Conservation (phyloP, 768 basidiomycete species). For the Tricholoma flavovirens region DNA sequence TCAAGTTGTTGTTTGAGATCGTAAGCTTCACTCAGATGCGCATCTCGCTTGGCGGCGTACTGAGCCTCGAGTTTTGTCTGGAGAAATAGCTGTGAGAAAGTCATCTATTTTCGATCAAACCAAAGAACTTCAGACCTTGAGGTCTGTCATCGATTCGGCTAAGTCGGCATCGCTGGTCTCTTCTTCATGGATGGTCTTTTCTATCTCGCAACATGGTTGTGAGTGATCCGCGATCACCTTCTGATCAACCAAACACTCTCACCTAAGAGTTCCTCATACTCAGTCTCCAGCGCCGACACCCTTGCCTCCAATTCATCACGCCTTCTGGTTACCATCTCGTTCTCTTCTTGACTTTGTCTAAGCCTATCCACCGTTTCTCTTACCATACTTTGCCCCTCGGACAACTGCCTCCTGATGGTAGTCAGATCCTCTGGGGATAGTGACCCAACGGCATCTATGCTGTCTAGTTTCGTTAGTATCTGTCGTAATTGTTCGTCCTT, state of each 20-base stretch:
- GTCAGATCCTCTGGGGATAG: constrained; percentile 75
- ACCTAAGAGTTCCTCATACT: constrained; percentile 97
- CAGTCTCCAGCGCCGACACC: constrained; percentile 75
- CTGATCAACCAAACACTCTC: constrained; percentile 21
- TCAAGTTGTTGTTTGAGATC: constrained; percentile 92
- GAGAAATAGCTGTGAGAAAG: constrained; percentile 10
- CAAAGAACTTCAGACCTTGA: constrained; percentile 60
- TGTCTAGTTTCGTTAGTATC: constrained; percentile 78
- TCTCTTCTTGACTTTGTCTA: constrained; percentile 88
- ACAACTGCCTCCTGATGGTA: constrained; percentile 78
- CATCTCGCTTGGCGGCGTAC: constrained; percentile 88
- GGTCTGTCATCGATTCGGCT: constrained; percentile 79
- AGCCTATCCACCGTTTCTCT: constrained; percentile 88
- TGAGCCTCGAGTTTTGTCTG: constrained; percentile 93
- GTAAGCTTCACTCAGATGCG: constrained; percentile 74
- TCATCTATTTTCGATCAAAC: constrained; percentile 6
- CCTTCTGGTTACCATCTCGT: constrained; percentile 74
- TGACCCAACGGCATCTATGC: constrained; percentile 61
- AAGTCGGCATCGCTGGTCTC: constrained; percentile 80
- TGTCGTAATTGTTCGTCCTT: constrained; percentile 91
- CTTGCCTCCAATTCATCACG: constrained; percentile 86
- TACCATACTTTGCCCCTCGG: constrained; percentile 80
- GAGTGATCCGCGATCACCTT: constrained; percentile 10
- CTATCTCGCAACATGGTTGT: constrained; percentile 33
- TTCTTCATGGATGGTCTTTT: constrained; percentile 89